Base-by-base conservation (phyloP, 331 rosid genomes). In the Saraca asoca region DNA sequence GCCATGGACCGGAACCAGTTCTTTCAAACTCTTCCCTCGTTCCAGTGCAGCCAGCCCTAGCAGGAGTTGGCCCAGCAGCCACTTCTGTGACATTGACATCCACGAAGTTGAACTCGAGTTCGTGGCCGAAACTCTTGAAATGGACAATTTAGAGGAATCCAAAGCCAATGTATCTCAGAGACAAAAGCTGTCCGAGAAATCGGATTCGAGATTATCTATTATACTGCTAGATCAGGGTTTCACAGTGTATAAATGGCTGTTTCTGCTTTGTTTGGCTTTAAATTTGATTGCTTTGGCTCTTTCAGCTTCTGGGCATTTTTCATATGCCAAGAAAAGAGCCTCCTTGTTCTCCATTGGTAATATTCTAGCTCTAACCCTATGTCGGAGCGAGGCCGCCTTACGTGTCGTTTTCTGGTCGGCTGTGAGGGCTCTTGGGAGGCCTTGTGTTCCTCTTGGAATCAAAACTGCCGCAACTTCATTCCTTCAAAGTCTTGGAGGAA, bases 401-500 rank as follows among this genome's bases (percentile, higher is more conserved):
- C 55, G 93, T 19, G 44, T 81, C 18, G 31, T 87, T 53, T 87
- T 81, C 68, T 87, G 75, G 76, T 33, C 81, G 5, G 72, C 73
- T 20, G 93, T 83, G 51, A 67, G 59, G 10, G 34, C 68, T 7
- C 60, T 87, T 2, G 89, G 89, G 2, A 78, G 68, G 51, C 70
- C 83, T 42, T 79, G 58, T 78, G 71, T 84, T 2, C 43, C 84
- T 33, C 80, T 84, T 19, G 15, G 51, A 58, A 38, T 78, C 76
- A 84, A 84, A 76, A 84, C 79, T 42, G 64, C 82, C 53, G 46
- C 57, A 9, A 81, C 89, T 19, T 78, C 86, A 4, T 57, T 84
- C 57, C 84, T 84, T 64, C 88, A 83, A 78, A 71, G 83, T 18
- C 46, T 87, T 39, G 93, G 93, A 14, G 87, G 92, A 69, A 78